Evolutionary conservation across 192 early-diverging fungal species (phyloP).

Genomic region (Linnemannia schmuckeri): DNA sequence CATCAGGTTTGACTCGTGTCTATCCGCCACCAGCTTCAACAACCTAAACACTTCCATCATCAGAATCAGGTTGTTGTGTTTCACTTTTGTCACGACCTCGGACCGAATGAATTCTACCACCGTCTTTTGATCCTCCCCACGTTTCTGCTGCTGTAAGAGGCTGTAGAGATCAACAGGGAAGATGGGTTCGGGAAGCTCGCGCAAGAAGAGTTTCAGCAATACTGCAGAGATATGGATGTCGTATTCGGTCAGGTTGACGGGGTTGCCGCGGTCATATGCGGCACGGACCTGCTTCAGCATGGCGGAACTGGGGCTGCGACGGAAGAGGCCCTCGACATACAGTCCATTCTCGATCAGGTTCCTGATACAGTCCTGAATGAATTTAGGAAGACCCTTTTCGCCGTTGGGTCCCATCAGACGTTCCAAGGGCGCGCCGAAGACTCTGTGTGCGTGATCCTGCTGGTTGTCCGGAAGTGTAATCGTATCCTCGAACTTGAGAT

Average conservation of each 20-base stretch:
- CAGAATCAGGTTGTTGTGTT: conserved; percentile 67
- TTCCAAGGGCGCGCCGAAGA: conserved; percentile 86
- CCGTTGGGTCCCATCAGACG: conserved; percentile 80
- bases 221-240: conserved; percentile 88
- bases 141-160: conserved; percentile 56
- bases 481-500: conserved; percentile 56
- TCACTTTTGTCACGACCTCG: conserved; percentile 45
- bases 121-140: conserved; percentile 29
- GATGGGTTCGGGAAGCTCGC: conserved; percentile 84
- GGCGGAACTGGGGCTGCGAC: conserved; percentile 82
- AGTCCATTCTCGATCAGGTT: conserved; percentile 77
- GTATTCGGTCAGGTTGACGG: conserved; percentile 71
- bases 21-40: conserved; percentile 76
- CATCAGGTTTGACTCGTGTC: conserved; percentile 85
- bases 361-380: conserved; percentile 79
- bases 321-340: conserved; percentile 86
- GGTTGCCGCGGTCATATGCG: conserved; percentile 68
- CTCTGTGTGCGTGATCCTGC: conserved; percentile 50
- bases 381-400: conserved; percentile 80
- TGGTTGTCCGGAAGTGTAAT: conserved; percentile 58
- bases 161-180: conserved; percentile 75
- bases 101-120: conserved; percentile 54
- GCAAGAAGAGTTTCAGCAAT: conserved; percentile 86
- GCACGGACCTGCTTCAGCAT: conserved; percentile 76
- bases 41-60: conserved; percentile 78